Base-by-base conservation (phyloP, 2,329 filamentous ascomycete species). In the Talaromyces sp. region DNA sequence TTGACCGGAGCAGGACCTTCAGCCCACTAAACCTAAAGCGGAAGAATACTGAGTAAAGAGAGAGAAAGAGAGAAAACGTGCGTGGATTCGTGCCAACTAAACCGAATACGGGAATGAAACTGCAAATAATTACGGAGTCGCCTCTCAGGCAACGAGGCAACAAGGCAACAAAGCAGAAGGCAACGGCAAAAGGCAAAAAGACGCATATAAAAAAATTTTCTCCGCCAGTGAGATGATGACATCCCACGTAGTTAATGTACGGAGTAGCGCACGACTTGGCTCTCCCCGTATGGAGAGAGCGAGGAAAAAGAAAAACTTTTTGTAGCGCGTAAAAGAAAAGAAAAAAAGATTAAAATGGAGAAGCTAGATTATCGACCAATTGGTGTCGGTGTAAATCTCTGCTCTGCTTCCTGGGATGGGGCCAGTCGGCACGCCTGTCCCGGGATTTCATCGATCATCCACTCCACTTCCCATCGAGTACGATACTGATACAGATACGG, bases 401-500 rank as follows among this genome's bases (percentile, higher is more conserved):
- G 50, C 50, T 33, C 37, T 31, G 23, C 23, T 50, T 50, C 25
- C 25, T 58, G 28, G 14, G 50, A 39, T n/a, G 12, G 60, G 48
- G 40, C 39, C 60, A 61, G 42, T 62, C 60, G 60, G 60, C 60
- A 62, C 60, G 14, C 31, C 31, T 62, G 35, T 57, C 50, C 60
- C 60, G 60, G 60, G 39, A 56, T 37, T 56, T 61, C 46, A 56
- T 54, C 58, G 42, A 55, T 33, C 46, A 16, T 40, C 28, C 60
- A 57, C 60, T 57, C 54, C 54, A 48, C 57, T 48, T 35, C 25
- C 14, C 57, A 48, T 23, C 39, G 57, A 57, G 37, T 23, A 56
- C 31, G 54, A 37, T 25, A 56, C 33, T n/a, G 48, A 31, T 52
- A 52, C 48, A 33, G 28, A 52, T 35, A 52, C 48, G 7, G 1